Evolutionary conservation across 2,329 filamentous ascomycete species (phyloP).

Genomic region (Trichoderma arundinaceum): DNA sequence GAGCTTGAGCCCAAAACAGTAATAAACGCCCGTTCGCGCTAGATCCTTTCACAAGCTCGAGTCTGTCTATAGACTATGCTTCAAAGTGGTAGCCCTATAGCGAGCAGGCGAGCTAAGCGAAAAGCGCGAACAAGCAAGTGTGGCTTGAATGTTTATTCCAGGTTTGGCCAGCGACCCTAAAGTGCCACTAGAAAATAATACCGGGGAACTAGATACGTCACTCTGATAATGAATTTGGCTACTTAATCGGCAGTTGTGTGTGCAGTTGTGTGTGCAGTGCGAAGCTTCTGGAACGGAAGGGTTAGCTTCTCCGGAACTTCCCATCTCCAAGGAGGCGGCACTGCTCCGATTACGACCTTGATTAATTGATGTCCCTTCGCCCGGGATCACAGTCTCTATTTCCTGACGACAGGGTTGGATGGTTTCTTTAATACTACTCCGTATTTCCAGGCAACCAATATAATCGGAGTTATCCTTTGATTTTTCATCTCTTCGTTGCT

Average conservation of each 20-base stretch:
- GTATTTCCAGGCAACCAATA: no score
- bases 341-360: background rate
- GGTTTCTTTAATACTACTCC: no score
- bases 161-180: background rate
- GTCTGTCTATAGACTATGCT: background rate
- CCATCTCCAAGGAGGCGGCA: background rate
- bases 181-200: background rate
- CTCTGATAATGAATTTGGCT: background rate
- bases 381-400: no score
- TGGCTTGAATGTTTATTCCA: background rate
- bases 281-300: background rate
- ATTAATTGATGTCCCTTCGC: background rate
- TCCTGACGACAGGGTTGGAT: no score
- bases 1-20: conserved; percentile 1
- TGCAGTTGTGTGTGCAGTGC: background rate
- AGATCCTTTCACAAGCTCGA: conserved; percentile 1
- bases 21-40: conserved; percentile 2
- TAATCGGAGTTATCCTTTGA: no score
- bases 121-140: background rate
- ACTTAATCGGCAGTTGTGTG: background rate
- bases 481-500: no score
- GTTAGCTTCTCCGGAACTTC: background rate
- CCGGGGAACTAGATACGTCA: background rate
- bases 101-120: conserved; percentile 18
- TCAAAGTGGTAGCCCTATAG: background rate